A percentile compares a stretch with the other conserved stretches of the same genome.
Evolutionary conservation across 306 rosid species (phyloP).

Genomic region (Lathyrus sativus): DNA sequence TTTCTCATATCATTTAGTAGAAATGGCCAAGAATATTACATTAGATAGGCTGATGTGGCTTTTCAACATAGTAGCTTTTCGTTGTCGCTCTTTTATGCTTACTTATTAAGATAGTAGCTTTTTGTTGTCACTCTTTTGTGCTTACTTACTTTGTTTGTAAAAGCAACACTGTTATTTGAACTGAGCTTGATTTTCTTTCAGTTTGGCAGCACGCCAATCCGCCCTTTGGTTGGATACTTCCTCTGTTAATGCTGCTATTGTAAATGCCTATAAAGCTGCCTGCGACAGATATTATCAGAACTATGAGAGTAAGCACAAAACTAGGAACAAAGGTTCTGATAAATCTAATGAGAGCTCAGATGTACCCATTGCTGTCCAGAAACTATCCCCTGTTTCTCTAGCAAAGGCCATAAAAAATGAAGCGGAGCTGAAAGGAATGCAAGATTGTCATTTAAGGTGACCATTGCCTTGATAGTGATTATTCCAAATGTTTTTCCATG

Average conservation of each 20-base stretch:
- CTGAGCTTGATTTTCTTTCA: slow-evolving; percentile 45
- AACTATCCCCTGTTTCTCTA: slow-evolving; percentile 67
- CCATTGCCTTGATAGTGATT: slow-evolving; percentile 4
- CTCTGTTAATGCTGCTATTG: slow-evolving; percentile 89
- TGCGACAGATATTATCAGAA: slow-evolving; percentile 57
- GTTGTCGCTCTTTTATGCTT: slow-evolving; percentile 14
- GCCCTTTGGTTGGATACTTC: slow-evolving; percentile 86
- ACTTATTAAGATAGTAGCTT: slow-evolving; percentile 6
- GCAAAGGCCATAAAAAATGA: slow-evolving; percentile 90
- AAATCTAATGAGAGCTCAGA: slow-evolving; percentile 48
- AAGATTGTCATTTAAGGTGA: slow-evolving; percentile 78
- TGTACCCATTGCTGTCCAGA: slow-evolving; percentile 54
- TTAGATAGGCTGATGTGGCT: not conserved
- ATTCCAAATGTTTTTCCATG: slow-evolving; percentile 33
- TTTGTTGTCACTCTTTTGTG: slow-evolving; percentile 17
- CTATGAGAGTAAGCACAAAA: slow-evolving; percentile 50
- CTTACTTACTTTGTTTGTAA: slow-evolving; percentile 5
- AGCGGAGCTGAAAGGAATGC: slow-evolving; percentile 87
- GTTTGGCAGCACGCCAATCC: slow-evolving; percentile 73
- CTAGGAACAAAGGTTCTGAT: slow-evolving; percentile 42
- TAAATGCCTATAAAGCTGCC: slow-evolving; percentile 68
- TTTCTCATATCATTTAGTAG: slow-evolving; percentile 1
- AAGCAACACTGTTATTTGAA: slow-evolving; percentile 25
- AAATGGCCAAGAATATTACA: slow-evolving; percentile 24
- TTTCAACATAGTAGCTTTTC: slow-evolving; percentile 25